A percentile compares a stretch with the other conserved stretches of the same genome.
These are phyloP conservation scores for Diplodia corticola DNA, from an alignment of 2,329 filamentous ascomycete species.

Conservation along the genomic window DNA sequence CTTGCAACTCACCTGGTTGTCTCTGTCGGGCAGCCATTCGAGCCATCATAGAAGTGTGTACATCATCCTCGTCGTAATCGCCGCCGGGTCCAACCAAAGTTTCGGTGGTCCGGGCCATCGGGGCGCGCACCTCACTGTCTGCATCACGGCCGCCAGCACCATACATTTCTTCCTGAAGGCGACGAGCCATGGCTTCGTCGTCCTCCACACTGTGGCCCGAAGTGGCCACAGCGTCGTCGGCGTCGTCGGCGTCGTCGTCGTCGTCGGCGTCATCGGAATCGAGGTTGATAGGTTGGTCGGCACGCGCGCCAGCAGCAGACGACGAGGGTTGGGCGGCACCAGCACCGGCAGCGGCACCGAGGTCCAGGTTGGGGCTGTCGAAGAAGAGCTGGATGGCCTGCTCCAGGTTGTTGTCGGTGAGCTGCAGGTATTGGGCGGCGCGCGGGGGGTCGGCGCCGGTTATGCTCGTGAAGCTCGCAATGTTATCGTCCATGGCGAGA, in stretches of 20 bases:
- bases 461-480: conserved; percentile 77
- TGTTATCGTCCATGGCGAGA: conserved; percentile 52
- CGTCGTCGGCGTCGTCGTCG: conserved; percentile 64
- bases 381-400: conserved; percentile 89
- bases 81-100: conserved; percentile 76
- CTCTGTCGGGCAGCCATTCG: conserved; percentile 55
- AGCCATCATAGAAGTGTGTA: conserved; percentile 64
- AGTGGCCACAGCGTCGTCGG: conserved; percentile 47
- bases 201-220: conserved; percentile 60
- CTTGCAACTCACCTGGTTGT: conserved; percentile 2
- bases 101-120: conserved; percentile 88
- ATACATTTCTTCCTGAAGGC: conserved; percentile 91
- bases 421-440: conserved; percentile 77
- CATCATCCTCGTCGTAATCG: conserved; percentile 53
- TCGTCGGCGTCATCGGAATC: conserved; percentile 72
- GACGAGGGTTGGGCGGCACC: conserved; percentile 39
- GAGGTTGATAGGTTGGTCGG: conserved; percentile 65
- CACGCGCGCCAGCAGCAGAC: conserved; percentile 28
- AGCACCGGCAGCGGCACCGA: conserved; percentile 40
- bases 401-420: conserved; percentile 81
- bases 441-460: conserved; percentile 73
- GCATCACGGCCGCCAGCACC: conserved; percentile 44
- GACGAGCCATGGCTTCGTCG: conserved; percentile 88
- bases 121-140: conserved; percentile 73
- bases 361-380: conserved; percentile 75